phyloP scores from a whole-genome alignment of 495 filamentous ascomycete genomes.

The Aspergillus panamensis region DNA sequence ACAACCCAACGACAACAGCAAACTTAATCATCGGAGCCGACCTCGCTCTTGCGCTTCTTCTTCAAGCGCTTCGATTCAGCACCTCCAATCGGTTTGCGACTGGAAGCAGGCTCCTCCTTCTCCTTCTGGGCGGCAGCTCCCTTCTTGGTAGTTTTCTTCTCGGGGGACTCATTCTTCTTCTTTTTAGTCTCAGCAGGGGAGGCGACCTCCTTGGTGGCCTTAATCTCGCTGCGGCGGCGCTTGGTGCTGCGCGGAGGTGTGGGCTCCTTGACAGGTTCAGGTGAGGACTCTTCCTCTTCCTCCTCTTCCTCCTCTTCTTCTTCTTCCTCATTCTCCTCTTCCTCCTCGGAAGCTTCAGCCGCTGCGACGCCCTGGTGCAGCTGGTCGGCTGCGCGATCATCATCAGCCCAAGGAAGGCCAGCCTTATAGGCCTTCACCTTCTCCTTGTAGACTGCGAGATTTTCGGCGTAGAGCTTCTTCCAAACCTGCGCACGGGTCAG shows the following conservation, averaged over 20 bases:
- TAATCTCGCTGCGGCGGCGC: conserved; percentile 45
- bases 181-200: conserved; percentile 29
- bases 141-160: conserved; percentile 39
- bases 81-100: conserved; percentile 50
- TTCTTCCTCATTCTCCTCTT: conserved; percentile 33
- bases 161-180: conserved; percentile 32
- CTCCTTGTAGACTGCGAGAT: conserved; percentile 69
- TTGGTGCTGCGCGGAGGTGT: conserved; percentile 51
- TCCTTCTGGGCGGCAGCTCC: conserved; percentile 38
- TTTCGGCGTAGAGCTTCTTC: conserved; percentile 71
- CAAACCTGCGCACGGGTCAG: conserved; percentile 49
- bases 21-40: conserved; percentile 28
- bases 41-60: conserved; percentile 68
- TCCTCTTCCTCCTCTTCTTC: conserved; percentile 34
- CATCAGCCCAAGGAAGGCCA: conserved; percentile 38
- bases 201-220: conserved; percentile 44
- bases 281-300: conserved; percentile 48
- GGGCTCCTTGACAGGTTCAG: conserved; percentile 50
- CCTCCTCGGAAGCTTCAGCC: conserved; percentile 46
- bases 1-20: not conserved
- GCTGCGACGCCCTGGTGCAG: conserved; percentile 55
- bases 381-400: conserved; percentile 58
- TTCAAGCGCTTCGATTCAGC: conserved; percentile 47
- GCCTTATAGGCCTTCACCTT: conserved; percentile 71
- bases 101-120: conserved; percentile 44